Conservation (phyloP, 768 basidiomycete species). For the Leccinellum luteum region DNA sequence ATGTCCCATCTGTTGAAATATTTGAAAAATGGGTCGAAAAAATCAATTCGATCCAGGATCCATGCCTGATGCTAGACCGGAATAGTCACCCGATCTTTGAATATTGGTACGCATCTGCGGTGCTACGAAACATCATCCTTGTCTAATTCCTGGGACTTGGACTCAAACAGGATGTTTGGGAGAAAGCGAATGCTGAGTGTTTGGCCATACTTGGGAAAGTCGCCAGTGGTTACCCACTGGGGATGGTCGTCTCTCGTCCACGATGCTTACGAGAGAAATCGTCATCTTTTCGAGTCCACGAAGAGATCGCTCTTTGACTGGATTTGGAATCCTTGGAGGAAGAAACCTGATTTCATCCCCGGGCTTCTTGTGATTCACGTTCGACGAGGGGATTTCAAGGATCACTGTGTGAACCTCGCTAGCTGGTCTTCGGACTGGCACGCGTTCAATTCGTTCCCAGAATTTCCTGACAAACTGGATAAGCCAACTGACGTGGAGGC, state of each 20-base stretch:
- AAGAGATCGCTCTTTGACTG: background rate
- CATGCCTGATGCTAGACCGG: constrained; percentile 38
- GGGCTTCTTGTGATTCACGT: constrained; percentile 51
- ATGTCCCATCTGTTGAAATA: constrained; percentile 27
- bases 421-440: constrained; percentile 37
- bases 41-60: constrained; percentile 35
- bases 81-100: constrained; percentile 33
- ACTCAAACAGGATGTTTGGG: constrained; percentile 33
- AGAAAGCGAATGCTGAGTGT: constrained; percentile 32
- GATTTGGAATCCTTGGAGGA: background rate
- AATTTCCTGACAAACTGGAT: constrained; percentile 38
- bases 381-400: constrained; percentile 48
- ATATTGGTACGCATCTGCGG: constrained; percentile 29
- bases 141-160: background rate
- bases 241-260: constrained; percentile 38
- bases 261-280: constrained; percentile 32
- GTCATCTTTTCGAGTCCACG: constrained; percentile 20
- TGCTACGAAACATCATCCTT: background rate
- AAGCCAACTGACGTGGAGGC: constrained; percentile 27
- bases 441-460: constrained; percentile 46
- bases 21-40: constrained; percentile 39
- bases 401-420: constrained; percentile 43
- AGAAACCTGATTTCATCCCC: constrained; percentile 24
- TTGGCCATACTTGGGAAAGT: constrained; percentile 33
- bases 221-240: constrained; percentile 37